Percentiles rank a stretch among this genome's conserved stretches.
Conservation (phyloP, 495 filamentous ascomycete genomes). For the Lasiosphaeria ovina region DNA sequence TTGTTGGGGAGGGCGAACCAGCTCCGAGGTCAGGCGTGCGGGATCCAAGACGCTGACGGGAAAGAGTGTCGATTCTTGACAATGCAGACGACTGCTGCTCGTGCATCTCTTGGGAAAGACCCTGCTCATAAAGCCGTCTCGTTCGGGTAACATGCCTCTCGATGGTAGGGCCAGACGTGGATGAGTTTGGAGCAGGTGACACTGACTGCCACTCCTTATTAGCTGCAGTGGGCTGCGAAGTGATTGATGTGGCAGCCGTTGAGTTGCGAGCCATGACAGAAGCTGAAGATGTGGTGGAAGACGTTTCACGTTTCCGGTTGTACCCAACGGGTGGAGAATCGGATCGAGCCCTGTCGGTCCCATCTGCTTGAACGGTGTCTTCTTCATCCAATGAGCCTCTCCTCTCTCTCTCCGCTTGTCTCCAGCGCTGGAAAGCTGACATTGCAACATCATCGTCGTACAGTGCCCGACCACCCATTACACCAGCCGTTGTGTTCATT, state of each 20-base stretch:
- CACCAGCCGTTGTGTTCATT: conserved; percentile 41
- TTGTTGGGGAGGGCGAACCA: conserved; percentile 31
- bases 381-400: conserved; percentile 32
- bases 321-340: conserved; percentile 55
- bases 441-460: conserved; percentile 84
- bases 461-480: conserved; percentile 66
- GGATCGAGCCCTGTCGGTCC: conserved; percentile 54
- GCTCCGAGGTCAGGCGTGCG: conserved; percentile 46
- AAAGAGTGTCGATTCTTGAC: conserved; percentile 74
- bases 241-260: conserved; percentile 87
- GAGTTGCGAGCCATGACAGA: conserved; percentile 69
- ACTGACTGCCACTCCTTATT: conserved; percentile 45
- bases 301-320: conserved; percentile 76
- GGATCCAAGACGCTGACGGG: conserved; percentile 53
- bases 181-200: conserved; percentile 34
- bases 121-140: conserved; percentile 81
- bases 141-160: conserved; percentile 61
- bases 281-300: conserved; percentile 80
- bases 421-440: conserved; percentile 74
- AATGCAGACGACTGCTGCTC: conserved; percentile 77
- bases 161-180: conserved; percentile 30
- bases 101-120: conserved; percentile 72
- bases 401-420: conserved; percentile 41
- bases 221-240: conserved; percentile 64
- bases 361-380: conserved; percentile 46